phyloP scores from a whole-genome alignment of 345 rosid genomes.

The Zanthoxylum bungeanum region DNA sequence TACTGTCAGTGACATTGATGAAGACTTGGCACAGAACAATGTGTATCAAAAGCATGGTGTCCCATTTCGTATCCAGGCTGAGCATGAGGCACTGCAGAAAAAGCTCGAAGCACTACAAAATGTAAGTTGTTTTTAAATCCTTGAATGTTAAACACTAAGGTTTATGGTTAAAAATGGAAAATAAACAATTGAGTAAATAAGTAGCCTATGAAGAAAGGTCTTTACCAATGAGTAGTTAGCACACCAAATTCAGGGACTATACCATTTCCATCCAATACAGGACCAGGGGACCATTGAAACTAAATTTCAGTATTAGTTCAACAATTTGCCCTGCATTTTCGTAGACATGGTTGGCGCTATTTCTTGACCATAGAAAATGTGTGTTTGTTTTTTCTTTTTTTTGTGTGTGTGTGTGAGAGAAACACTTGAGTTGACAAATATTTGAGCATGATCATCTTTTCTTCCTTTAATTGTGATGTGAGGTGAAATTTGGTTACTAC shows the following conservation, averaged over 20 bases:
- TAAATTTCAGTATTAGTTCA: not conserved
- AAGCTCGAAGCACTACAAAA: conserved; percentile 81
- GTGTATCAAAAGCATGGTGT: conserved; percentile 92
- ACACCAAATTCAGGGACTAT: not conserved
- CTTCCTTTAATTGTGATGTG: not conserved
- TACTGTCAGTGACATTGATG: conserved; percentile 76
- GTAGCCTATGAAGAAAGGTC: not conserved
- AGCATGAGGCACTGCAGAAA: conserved; percentile 87
- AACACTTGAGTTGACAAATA: not conserved
- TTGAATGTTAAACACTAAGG: not conserved
- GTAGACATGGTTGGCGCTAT: not conserved
- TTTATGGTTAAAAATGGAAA: not conserved
- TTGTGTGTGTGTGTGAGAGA: too few relatives aligned
- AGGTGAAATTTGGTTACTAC: not conserved
- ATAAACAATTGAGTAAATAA: too few relatives aligned
- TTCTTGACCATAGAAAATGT: not conserved
- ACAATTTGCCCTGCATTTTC: not conserved
- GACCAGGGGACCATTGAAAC: not conserved
- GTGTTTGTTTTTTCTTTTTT: too few relatives aligned
- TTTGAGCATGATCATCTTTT: not conserved
- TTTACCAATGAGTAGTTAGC: not conserved
- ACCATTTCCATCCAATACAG: too few relatives aligned
- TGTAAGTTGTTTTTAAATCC: conserved; percentile 32
- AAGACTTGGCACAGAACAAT: conserved; percentile 85
- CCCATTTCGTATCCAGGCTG: conserved; percentile 87